Evolutionary conservation across 306 rosid genomes (phyloP).

Genomic region (Vigna trinervia): DNA sequence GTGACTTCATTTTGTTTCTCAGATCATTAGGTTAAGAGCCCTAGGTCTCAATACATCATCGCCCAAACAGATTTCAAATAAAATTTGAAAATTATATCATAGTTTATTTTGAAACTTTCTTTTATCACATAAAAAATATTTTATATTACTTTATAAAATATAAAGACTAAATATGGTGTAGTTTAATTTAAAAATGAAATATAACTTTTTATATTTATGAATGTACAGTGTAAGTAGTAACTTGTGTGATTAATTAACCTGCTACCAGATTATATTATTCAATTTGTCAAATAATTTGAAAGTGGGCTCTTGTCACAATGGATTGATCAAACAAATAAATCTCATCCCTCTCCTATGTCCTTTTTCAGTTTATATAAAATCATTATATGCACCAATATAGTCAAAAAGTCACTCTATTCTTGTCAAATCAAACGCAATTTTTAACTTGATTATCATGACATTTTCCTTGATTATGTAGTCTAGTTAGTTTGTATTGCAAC

Average conservation of each 20-base stretch:
- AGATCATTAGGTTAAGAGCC: conserved; percentile 22
- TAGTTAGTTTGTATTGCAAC: background rate
- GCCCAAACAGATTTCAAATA: conserved; percentile 3
- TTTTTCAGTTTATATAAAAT: conserved; percentile 1
- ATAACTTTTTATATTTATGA: no score
- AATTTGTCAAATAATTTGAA: conserved; percentile 32
- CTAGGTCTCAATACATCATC: conserved; percentile 27
- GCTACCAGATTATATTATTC: conserved; percentile 8
- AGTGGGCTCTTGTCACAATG: conserved; percentile 20
- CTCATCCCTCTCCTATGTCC: background rate
- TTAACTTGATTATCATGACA: conserved; percentile 39
- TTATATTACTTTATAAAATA: no score
- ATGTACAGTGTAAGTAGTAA: background rate
- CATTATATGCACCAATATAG: conserved; percentile 35
- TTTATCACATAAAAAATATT: no score
- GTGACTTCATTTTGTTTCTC: conserved; percentile 47
- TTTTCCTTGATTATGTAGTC: conserved; percentile 39
- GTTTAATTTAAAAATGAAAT: no score
- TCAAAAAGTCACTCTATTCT: conserved; percentile 41
- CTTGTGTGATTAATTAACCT: conserved; percentile 6
- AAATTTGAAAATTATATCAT: no score
- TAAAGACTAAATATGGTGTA: no score
- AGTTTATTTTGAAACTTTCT: no score
- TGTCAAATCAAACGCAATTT: conserved; percentile 40
- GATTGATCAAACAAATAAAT: conserved; percentile 14